These are phyloP conservation scores for Azolla pinnata DNA, from an alignment of 75 land plant species.

Conservation along the genomic window DNA sequence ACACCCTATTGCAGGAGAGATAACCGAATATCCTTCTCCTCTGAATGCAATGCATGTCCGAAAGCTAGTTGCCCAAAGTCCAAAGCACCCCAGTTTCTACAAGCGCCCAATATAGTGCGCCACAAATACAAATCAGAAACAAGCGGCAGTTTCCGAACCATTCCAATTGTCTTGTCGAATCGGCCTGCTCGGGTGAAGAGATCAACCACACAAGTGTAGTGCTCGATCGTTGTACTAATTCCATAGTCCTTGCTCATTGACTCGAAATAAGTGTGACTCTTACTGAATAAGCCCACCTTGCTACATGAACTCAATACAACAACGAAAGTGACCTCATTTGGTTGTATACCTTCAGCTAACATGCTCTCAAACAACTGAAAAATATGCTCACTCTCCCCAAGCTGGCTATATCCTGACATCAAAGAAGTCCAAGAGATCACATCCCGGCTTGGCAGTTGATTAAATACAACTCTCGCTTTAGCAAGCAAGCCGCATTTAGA, in stretches of 20 bases:
- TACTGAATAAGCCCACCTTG: slow-evolving; percentile 13
- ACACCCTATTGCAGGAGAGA: no score
- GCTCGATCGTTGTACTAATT: neutral
- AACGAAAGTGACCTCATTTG: slow-evolving; percentile 37
- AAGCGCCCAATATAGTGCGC: slow-evolving; percentile 21
- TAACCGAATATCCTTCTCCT: no score
- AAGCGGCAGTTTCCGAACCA: slow-evolving; percentile 16
- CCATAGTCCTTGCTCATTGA: slow-evolving; percentile 3
- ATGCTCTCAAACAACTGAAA: slow-evolving; percentile 23
- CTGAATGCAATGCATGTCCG: neutral
- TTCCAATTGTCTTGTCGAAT: slow-evolving; percentile 9
- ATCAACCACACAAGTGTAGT: neutral
- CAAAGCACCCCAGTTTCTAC: slow-evolving; percentile 12
- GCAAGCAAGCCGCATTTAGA: slow-evolving; percentile 26
- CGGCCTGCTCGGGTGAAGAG: neutral
- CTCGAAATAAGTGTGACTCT: neutral
- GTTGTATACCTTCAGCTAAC: slow-evolving; percentile 14
- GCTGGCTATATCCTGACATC: slow-evolving; percentile 29
- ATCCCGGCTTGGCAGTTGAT: slow-evolving; percentile 26
- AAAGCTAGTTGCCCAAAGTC: neutral
- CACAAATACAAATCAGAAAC: slow-evolving; percentile 17
- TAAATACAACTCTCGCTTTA: slow-evolving; percentile 26
- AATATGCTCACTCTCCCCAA: slow-evolving; percentile 17
- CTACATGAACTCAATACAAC: slow-evolving; percentile 36
- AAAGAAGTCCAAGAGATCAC: slow-evolving; percentile 43